Base-by-base conservation (phyloP, 495 filamentous ascomycete species). In the Polyplosphaeria fusca region DNA sequence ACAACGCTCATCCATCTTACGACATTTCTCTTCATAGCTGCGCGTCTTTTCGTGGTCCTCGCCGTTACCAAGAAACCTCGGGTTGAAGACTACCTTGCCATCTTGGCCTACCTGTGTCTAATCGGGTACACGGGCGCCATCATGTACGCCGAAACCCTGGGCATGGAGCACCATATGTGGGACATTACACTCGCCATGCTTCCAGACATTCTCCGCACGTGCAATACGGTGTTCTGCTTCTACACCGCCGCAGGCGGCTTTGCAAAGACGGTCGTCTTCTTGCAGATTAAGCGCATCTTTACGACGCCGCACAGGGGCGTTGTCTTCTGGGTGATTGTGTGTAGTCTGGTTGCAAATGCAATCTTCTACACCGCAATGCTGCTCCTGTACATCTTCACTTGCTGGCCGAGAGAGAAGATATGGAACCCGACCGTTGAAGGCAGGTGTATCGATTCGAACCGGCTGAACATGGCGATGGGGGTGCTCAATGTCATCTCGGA, bases 221-320 rank as follows among this genome's bases (percentile, higher is more conserved):
- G 14, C 30, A 35, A 35, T 14, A 35, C 14, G 7, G 7, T 35
- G 7, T 0, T 55, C 3, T 55, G 47, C 52, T 32, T 16, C 4
- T 27, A 26, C 7, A 37, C 32, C 11, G 47, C 42, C 20, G 14
- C 39, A n/a, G 26, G 41, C 13, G 52, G 30, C 14, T 35, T 35
- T 14, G 30, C 52, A 13, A 55, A 55, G 41, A 20, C 38, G 0
- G 38, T 28, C 1, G 52, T 55, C 3, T 39, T 55, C 14, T 37
- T 55, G 24, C 52, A 55, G 25, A 32, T 55, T 16, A 55, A 55
- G 27, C 26, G 41, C 12, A 55, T 55, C 25, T 55, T 55, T 22
- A 39, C 41, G 7, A 47, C 52, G 14, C 9, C 20, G 18, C n/a
- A 35, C 14, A 30, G 25, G 16, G 38, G 38, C 23, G 20, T 28